A percentile compares a stretch with the other conserved stretches of the same genome.
phyloP scores from a whole-genome alignment of 2,329 filamentous ascomycete genomes.

The Neonectria magnoliae region DNA sequence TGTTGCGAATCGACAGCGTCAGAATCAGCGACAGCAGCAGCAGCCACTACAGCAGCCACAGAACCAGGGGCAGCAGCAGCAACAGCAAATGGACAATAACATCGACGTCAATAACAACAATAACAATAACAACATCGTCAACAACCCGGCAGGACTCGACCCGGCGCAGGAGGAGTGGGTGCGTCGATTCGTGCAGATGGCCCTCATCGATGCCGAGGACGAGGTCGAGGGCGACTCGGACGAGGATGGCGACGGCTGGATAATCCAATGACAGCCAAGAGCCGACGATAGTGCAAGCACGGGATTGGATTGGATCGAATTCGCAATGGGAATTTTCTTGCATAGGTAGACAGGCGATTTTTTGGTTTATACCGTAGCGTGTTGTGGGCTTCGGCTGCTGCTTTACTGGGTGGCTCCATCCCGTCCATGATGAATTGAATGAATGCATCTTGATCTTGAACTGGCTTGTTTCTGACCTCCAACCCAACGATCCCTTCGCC shows the following conservation, averaged over 20 bases:
- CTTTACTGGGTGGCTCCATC: slow-evolving; percentile 15
- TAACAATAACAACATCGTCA: slow-evolving; percentile 13
- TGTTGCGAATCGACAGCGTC: slow-evolving; percentile 36
- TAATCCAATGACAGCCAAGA: slow-evolving; percentile 36
- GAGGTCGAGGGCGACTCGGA: slow-evolving; percentile 56
- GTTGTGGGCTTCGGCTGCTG: not conserved
- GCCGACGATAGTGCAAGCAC: slow-evolving; percentile 8
- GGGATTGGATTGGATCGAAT: not conserved
- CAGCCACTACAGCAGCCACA: slow-evolving; percentile 31
- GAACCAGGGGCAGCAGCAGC: slow-evolving; percentile 22
- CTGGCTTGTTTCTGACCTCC: slow-evolving; percentile 1
- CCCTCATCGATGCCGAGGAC: slow-evolving; percentile 63
- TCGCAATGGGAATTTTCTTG: not conserved
- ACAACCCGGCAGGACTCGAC: slow-evolving; percentile 51
- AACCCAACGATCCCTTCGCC: slow-evolving; percentile 9
- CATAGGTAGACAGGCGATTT: slow-evolving; percentile 7
- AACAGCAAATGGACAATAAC: too few relatives aligned
- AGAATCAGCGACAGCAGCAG: slow-evolving; percentile 35
- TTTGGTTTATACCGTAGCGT: slow-evolving; percentile 18
- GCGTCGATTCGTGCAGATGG: slow-evolving; percentile 63
- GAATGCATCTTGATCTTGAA: slow-evolving; percentile 19
- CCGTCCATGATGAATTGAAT: slow-evolving; percentile 16
- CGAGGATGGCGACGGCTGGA: slow-evolving; percentile 44
- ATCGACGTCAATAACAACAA: slow-evolving; percentile 26
- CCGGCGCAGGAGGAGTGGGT: slow-evolving; percentile 63